Evolutionary conservation across 495 filamentous ascomycete genomes (phyloP), one percentile per base, ranked within the genome.

Genomic region (Ramalina intermedia): DNA sequence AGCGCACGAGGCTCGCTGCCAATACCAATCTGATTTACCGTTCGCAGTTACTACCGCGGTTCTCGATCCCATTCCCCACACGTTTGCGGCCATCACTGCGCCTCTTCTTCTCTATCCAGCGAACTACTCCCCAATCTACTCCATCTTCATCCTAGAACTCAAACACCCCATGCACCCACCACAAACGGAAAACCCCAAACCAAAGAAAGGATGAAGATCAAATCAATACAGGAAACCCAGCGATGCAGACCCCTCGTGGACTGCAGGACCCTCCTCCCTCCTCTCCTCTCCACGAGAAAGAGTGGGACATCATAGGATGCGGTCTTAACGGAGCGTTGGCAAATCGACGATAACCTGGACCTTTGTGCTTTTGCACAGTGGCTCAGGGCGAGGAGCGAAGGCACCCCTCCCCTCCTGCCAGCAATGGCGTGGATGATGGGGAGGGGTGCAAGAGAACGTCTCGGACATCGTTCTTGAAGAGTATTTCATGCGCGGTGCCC

Each of bases 311-410:
- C 47, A 62, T 61, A 66, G 67, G 67, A 61, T 61, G 51, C 68
- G 70, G 72, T 68, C 74, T 74, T 78, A 80, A 82, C 78, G 78
- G 78, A 81, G 78, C 78, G 78, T 80, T 84, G 80, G 80, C 55
- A 89, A 75, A 89, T 69, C 55, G 69, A 69, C 18, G 63, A 33
- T 0, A 33, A 3, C 29, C 12, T 4, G 23, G 23, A 24, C 29
- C 29, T 33, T 12, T 33, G 27, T 33, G 27, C 49, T 52, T 52
- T 46, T 45, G 23, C 23, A 6, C 3, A 24, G 6, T 0, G 23
- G 23, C 4, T 24, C 6, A 6, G 23, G 23, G 66, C 72, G 79
- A 75, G 72, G 63, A 69, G 58, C 73, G 78, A 84, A 83, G 79
- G 79, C 81, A 75, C 65, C 63, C 77, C 69, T 69, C 72, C 61